These are phyloP conservation scores for Rhodotorula sp. DNA, from an alignment of 1,284 basidiomycete species.

Conservation along the genomic window DNA sequence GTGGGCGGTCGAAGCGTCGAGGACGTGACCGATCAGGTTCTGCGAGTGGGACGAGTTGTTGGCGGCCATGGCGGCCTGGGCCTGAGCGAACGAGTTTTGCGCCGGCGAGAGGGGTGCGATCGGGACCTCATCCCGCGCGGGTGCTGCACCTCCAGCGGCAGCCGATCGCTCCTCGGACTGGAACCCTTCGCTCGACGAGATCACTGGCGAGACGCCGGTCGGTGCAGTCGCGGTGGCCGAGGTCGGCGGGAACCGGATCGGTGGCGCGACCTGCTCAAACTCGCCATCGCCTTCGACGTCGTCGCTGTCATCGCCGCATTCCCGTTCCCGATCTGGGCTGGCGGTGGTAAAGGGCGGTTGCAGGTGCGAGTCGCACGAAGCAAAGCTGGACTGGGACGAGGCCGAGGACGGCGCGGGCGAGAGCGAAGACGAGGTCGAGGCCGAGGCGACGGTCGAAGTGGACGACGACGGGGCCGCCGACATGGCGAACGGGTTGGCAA, in stretches of 20 bases:
- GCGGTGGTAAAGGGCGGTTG: slow-evolving; percentile 9
- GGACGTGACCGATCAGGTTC: slow-evolving; percentile 51
- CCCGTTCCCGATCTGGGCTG: too few species aligned
- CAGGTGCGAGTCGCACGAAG: slow-evolving; percentile 18
- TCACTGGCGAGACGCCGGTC: neutral
- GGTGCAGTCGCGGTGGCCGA: slow-evolving; percentile 1
- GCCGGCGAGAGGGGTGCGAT: slow-evolving; percentile 6
- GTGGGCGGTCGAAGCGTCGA: slow-evolving; percentile 46
- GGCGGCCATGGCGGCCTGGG: slow-evolving; percentile 41
- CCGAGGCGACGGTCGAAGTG: neutral
- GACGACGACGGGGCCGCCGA: neutral
- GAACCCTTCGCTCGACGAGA: neutral
- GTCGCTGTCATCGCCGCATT: neutral
- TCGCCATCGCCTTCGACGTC: neutral
- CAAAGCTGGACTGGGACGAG: slow-evolving; percentile 30
- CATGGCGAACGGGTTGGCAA: slow-evolving; percentile 4
- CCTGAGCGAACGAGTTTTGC: slow-evolving; percentile 32
- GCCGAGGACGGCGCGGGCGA: slow-evolving; percentile 13
- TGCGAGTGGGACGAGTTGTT: slow-evolving; percentile 42
- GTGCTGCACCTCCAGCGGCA: neutral
- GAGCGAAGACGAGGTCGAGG: slow-evolving; percentile 10
- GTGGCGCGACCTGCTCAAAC: neutral
- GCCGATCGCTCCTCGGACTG: neutral
- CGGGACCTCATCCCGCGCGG: too few species aligned
- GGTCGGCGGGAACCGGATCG: slow-evolving; percentile 4